A percentile compares a stretch with the other conserved stretches of the same genome.
phyloP scores from a whole-genome alignment of 768 basidiomycete species.

The Hebeloma cylindrosporum region DNA sequence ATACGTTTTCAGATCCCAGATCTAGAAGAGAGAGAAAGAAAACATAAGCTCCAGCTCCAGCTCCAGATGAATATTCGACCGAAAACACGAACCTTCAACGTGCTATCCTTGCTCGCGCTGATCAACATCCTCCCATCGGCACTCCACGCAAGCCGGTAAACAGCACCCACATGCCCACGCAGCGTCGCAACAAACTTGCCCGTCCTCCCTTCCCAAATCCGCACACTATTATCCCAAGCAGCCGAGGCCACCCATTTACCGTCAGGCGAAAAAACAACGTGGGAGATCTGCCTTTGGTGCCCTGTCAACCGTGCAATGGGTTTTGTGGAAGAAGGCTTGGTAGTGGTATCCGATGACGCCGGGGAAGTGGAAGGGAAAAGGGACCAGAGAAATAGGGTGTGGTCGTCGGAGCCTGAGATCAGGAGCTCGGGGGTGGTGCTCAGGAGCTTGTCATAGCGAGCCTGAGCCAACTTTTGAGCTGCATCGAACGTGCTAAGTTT shows the following conservation, averaged over 20 bases:
- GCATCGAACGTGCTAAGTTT: constrained; percentile 1
- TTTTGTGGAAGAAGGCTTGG: constrained; percentile 30
- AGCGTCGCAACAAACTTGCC: constrained; percentile 90
- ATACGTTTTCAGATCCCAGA: constrained; percentile 96
- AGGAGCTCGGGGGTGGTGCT: constrained; percentile 72
- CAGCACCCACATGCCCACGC: constrained; percentile 90
- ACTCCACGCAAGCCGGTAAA: constrained; percentile 94
- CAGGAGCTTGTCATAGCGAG: constrained; percentile 74
- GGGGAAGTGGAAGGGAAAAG: constrained; percentile 55
- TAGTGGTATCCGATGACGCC: constrained; percentile 10
- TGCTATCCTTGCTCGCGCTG: constrained; percentile 94
- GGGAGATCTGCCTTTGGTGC: constrained; percentile 92
- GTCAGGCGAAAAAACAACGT: constrained; percentile 94
- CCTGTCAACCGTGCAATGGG: constrained; percentile 78
- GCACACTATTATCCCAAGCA: constrained; percentile 87
- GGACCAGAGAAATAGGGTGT: constrained; percentile 96
- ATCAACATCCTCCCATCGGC: constrained; percentile 90
- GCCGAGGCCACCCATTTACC: constrained; percentile 90
- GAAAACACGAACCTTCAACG: constrained; percentile 71
- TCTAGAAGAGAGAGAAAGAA: constrained; percentile 41
- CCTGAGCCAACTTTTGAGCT: constrained; percentile 78
- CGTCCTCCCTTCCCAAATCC: constrained; percentile 85
- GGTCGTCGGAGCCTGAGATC: constrained; percentile 97
- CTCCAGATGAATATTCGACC: constrained; percentile 3
- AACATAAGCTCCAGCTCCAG: background rate